Conservation (phyloP, 345 rosid species). For the Viola odorata region DNA sequence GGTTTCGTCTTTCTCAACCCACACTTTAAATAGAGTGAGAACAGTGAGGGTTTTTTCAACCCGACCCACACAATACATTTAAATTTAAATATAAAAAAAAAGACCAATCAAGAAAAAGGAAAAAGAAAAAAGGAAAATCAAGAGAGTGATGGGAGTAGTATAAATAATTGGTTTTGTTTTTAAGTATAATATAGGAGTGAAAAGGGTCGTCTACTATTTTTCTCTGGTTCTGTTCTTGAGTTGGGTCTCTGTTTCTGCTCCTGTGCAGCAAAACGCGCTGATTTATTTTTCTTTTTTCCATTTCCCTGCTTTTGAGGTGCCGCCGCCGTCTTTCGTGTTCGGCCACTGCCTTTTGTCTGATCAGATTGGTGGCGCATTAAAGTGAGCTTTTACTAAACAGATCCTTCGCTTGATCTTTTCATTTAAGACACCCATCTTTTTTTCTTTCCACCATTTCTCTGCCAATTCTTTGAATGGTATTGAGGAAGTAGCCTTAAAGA, state of each 20-base stretch:
- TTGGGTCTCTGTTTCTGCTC: no score
- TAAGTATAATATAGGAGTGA: background rate
- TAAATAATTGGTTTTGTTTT: background rate
- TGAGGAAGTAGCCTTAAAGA: no score
- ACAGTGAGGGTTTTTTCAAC: constrained; percentile 4
- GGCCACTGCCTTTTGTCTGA: constrained; percentile 15
- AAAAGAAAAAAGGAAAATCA: background rate
- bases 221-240: no score
- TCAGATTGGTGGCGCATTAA: constrained; percentile 25
- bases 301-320: constrained; percentile 26
- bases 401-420: constrained; percentile 1
- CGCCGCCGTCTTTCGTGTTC: constrained; percentile 27
- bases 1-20: constrained; percentile 25
- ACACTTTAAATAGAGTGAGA: constrained; percentile 3
- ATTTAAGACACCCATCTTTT: no score
- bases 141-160: background rate
- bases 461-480: no score
- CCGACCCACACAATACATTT: background rate
- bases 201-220: constrained; percentile 6
- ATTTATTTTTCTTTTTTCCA: no score
- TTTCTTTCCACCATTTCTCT: no score
- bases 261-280: no score
- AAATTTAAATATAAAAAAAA: background rate
- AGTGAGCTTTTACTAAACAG: constrained; percentile 5
- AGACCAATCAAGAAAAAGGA: background rate